Base-by-base conservation (phyloP, 495 filamentous ascomycete species). In the Neurospora hispaniola region DNA sequence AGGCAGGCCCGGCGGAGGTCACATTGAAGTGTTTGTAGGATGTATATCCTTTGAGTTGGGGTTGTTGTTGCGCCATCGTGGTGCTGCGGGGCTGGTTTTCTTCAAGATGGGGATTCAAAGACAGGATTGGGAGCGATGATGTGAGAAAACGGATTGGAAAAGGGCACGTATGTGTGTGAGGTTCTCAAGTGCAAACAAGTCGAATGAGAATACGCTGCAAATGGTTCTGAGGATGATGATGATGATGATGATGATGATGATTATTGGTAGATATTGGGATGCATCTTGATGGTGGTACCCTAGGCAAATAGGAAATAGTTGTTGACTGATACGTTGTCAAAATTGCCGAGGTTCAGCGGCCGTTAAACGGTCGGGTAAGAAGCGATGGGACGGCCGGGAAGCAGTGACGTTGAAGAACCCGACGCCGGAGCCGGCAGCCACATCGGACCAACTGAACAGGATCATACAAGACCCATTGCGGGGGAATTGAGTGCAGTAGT, bases 21-120 rank as follows among this genome's bases (percentile, higher is more conserved):
- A 98, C 84, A 71, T 89, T 89, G 87, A 96, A 98, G 85, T 95
- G 85, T 73, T 91, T 84, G 84, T 86, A 91, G 14, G 79, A 74
- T 42, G 81, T 74, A 73, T 86, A 85, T 35, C 35, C 74, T 38
- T 70, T 4, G 20, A 76, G 68, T 70, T 71, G 71, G 27, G 75
- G 71, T 42, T 68, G 54, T 71, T 62, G 75, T 73, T 74, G 76
- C 23, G 76, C 71, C 75, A 77, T 77, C 66, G 46, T 73, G n/a
- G n/a, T 71, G 48, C 42, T 27, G 4, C 20, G 59, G 70, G 43
- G 48, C 27, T 35, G 7, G 54, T 66, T 14, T 66, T 62, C 27
- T 16, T 7, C 5, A 10, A 66, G 54, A 35, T 66, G 27, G 6
- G 54, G 54, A 7, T 14, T 62, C 5, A 23, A 11, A 10, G 54